Evolutionary conservation across 1,284 basidiomycete genomes (phyloP), one percentile per base, ranked within the genome.

Genomic region (Paramarasmius palmivorus): DNA sequence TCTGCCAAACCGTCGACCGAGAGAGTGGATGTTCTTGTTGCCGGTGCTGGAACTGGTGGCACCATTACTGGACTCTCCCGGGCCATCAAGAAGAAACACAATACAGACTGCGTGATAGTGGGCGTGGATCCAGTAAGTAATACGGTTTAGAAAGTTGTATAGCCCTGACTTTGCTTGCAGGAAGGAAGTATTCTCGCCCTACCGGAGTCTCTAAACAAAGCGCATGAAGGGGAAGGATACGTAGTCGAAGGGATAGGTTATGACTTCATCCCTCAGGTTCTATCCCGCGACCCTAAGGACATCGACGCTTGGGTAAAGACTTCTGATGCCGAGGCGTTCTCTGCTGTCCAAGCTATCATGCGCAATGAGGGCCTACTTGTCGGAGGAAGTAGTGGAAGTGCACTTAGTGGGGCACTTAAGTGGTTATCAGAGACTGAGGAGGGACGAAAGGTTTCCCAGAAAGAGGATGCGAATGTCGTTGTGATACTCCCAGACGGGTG

Each of bases 181-280:
- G 79, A 83, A 70, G 96, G 96, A 17, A 96, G 93, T 59, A 83
- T 95, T 55, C 84, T 98, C 36, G 92, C 94, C 0, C 62, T 78
- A 35, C 92, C 93, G 0, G 81, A 85, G 46, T 59, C 68, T 37
- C 72, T 90, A 41, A 92, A 91, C 63, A 73, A 71, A 14, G 76
- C 77, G 0, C 83, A 82, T 20, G 72, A 78, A 36, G 85, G 86
- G 1, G 68, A 73, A 6, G 70, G 76, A 45, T 99, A 98, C 68
- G 72, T 88, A 58, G 85, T 98, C 14, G 95, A 98, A 69, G 95
- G 95, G 9, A 98, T 98, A 55, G 95, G 95, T 15, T 94, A 95
- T 63, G 94, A 97, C 68, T 97, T 97, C 67, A 70, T 94, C 51
- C 94, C 95, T 0, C 81, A 89, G 35, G 93, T 95, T 2, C 77